Percentiles rank a stretch among this genome's conserved stretches.
Conservation (phyloP, 805 yeast species). For the Candida silvatica region DNA sequence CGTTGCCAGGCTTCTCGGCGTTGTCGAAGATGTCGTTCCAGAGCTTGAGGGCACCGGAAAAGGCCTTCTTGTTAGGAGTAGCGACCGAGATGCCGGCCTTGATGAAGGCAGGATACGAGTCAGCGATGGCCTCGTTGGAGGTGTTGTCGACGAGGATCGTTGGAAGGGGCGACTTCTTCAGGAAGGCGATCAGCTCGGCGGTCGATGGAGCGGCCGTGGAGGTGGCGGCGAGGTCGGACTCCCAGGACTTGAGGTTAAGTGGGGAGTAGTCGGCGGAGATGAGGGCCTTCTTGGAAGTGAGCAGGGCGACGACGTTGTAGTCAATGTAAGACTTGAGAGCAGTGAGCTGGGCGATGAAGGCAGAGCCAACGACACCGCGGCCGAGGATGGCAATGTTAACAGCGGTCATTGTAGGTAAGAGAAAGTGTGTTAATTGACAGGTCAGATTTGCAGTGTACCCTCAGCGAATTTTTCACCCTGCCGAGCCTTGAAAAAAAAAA, state of each 20-base stretch:
- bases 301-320: constrained; percentile 73
- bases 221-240: constrained; percentile 35
- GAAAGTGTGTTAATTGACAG: background rate
- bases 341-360: constrained; percentile 76
- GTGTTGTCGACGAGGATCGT: constrained; percentile 91
- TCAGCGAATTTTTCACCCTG: too few species aligned
- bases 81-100: constrained; percentile 83
- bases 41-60: constrained; percentile 61
- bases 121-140: constrained; percentile 71
- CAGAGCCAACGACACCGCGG: constrained; percentile 93
- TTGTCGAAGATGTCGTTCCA: constrained; percentile 70
- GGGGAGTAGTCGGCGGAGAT: constrained; percentile 65
- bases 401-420: constrained; percentile 28
- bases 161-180: constrained; percentile 63
- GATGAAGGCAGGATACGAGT: constrained; percentile 67
- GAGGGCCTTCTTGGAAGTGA: constrained; percentile 65
- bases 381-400: constrained; percentile 71
- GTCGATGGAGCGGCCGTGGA: constrained; percentile 42
- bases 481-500: background rate
- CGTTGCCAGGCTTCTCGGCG: constrained; percentile 47
- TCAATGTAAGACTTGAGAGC: constrained; percentile 48
- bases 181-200: constrained; percentile 50
- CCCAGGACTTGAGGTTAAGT: constrained; percentile 55
- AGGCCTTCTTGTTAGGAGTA: constrained; percentile 97
- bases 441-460: background rate